These are phyloP conservation scores for Plantago major DNA, from an alignment of 257 asterid genomes.

Conservation along the genomic window DNA sequence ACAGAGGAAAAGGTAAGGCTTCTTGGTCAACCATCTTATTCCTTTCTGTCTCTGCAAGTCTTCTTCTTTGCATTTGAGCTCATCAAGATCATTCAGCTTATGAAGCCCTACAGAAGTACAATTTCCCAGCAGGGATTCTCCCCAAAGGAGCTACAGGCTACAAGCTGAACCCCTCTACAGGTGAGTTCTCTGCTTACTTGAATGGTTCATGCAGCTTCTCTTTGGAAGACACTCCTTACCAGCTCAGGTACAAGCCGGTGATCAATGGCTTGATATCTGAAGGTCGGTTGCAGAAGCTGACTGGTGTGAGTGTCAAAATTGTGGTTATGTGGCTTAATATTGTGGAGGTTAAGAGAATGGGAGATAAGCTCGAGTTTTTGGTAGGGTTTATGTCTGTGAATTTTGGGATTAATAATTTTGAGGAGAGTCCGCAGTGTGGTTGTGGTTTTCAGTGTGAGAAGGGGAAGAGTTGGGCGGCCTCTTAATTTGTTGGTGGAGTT, in stretches of 20 bases:
- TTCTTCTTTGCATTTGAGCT: no score
- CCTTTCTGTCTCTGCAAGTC: no score
- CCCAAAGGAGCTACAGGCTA: conserved; percentile 64
- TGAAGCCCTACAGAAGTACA: conserved; percentile 43
- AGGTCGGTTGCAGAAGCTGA: conserved; percentile 33
- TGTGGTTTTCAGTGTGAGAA: conserved; percentile 55
- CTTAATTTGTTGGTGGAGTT: background rate
- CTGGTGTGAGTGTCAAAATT: conserved; percentile 67
- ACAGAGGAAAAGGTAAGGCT: no score
- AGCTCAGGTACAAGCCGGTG: conserved; percentile 52
- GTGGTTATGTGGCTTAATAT: conserved; percentile 61
- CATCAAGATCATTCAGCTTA: conserved; percentile 31
- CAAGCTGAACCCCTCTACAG: conserved; percentile 55
- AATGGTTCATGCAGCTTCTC: conserved; percentile 52
- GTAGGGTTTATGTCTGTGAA: conserved; percentile 66
- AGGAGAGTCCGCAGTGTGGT: conserved; percentile 75
- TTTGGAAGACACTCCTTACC: conserved; percentile 35
- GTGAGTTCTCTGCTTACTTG: conserved; percentile 52
- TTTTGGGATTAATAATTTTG: conserved; percentile 49
- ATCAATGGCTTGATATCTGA: conserved; percentile 53
- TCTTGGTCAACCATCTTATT: no score
- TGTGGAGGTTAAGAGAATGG: conserved; percentile 42
- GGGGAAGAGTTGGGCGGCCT: conserved; percentile 2
- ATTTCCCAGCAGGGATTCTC: conserved; percentile 66
- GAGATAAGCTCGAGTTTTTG: conserved; percentile 43